Conservation (phyloP, 768 basidiomycete species). For the Sarcodon sp. region DNA sequence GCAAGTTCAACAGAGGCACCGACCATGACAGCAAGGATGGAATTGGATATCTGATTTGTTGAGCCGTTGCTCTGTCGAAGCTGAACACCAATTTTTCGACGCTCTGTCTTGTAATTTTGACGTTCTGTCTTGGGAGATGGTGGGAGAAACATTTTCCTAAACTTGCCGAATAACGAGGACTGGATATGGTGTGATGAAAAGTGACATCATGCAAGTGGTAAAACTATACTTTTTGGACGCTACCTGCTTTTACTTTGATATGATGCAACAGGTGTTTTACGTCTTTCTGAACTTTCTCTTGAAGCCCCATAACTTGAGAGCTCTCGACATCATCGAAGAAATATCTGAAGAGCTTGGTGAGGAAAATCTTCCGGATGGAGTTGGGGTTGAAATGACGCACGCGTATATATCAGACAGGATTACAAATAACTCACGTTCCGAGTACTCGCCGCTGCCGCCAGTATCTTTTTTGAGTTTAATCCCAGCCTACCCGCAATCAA, state of each 20-base stretch:
- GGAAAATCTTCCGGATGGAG: too few relatives aligned
- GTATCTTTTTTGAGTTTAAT: constrained; percentile 49
- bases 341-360: constrained; percentile 14
- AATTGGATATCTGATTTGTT: constrained; percentile 52
- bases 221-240: constrained; percentile 4
- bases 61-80: constrained; percentile 43
- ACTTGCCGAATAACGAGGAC: too few relatives aligned
- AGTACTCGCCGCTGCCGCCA: constrained; percentile 32
- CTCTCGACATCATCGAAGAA: constrained; percentile 57
- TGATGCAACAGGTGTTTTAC: constrained; percentile 39
- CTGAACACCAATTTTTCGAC: constrained; percentile 41
- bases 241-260: constrained; percentile 37
- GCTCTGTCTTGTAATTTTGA: too few relatives aligned
- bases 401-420: constrained; percentile 62
- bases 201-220: not conserved
- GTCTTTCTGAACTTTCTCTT: constrained; percentile 36
- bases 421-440: constrained; percentile 44
- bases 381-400: too few relatives aligned
- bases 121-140: too few relatives aligned
- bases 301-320: constrained; percentile 41
- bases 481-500: constrained; percentile 42
- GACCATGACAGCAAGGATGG: constrained; percentile 59
- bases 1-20: constrained; percentile 56
- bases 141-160: too few relatives aligned
- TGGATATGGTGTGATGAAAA: constrained; percentile 2